Base-by-base conservation (phyloP, 371 early-diverging fungal genomes). In the Chytridiales sp. region DNA sequence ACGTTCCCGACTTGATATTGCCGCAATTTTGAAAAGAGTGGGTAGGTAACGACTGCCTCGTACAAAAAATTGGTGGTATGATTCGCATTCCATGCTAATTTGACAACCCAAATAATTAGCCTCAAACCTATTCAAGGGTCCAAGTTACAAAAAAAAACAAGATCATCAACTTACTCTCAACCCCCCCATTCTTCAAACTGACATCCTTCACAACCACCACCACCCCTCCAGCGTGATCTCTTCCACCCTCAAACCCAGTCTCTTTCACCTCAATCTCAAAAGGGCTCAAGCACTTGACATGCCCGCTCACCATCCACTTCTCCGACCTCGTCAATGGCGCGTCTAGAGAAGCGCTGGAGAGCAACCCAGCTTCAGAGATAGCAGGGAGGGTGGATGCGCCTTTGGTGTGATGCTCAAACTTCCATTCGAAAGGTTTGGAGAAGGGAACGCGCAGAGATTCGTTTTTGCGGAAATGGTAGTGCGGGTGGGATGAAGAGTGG, bases 361-460 rank as follows among this genome's bases (percentile, higher is more conserved):
- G 57, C 4, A 76, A 43, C 3, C 59, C 60, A 11, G 53, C 60
- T 42, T 62, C 70, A 27, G 32, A 27, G 13, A 35, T n/a, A 24
- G 31, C 53, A 53, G 38, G 53, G 11, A 63, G 49, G 17, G 64
- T 49, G 19, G 59, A 56, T 29, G 74, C 72, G 30, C 64, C 69
- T 27, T 70, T 66, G 2, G 68, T 65, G 48, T 67, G 64, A 24
- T 74, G 27, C 47, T 72, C 69, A 59, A 78, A 85, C 35, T 56
- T 61, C 2, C 61, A 63, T 50, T 79, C 81, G 59, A 85, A 83
- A 11, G 82, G 72, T 4, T 68, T 49, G 51, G 69, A 57, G 59
- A 83, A 85, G 5, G 75, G 64, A 31, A 85, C 68, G 27, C 80
- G 70, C 24, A 77, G 36, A 1, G 67, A 44, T 41, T 85, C 83